Percentiles rank a stretch among this genome's conserved stretches.
phyloP scores from a whole-genome alignment of 371 early-diverging fungal genomes.

The Mucor racemosus region DNA sequence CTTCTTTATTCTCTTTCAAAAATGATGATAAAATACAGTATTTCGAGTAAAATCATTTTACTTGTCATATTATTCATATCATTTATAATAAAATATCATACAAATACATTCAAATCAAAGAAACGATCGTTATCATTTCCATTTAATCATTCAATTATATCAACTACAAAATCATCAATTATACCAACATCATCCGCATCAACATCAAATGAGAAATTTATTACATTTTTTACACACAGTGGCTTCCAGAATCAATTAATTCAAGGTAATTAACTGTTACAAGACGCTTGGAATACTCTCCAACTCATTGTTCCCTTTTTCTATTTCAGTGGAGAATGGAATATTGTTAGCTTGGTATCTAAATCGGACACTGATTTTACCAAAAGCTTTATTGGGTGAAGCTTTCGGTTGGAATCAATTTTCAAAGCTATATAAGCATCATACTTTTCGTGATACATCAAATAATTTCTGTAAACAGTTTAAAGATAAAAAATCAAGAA shows the following conservation, averaged over 20 bases:
- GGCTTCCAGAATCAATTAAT: conserved; percentile 65
- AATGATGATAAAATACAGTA: neutral
- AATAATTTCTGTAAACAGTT: conserved; percentile 17
- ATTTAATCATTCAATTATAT: conserved; percentile 14
- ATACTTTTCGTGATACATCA: conserved; percentile 38
- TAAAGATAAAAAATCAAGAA: conserved; percentile 9
- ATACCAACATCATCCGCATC: neutral
- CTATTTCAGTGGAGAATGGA: conserved; percentile 58
- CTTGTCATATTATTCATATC: conserved; percentile 11
- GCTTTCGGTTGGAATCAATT: conserved; percentile 55
- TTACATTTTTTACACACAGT: conserved; percentile 65
- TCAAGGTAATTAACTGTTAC: conserved; percentile 37
- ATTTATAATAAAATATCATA: conserved; percentile 3
- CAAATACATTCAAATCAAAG: neutral
- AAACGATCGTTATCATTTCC: conserved; percentile 1
- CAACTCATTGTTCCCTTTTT: neutral
- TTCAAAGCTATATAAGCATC: conserved; percentile 41
- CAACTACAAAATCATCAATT: conserved; percentile 1
- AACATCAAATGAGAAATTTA: conserved; percentile 41
- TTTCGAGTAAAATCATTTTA: conserved; percentile 15
- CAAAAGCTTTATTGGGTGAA: conserved; percentile 56
- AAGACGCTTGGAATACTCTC: neutral
- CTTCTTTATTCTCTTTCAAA: neutral
- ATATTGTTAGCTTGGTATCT: conserved; percentile 58
- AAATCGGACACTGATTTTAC: conserved; percentile 55